These are phyloP conservation scores for Coelastrella sp. DNA, from an alignment of 139 green algal species.

Conservation along the genomic window DNA sequence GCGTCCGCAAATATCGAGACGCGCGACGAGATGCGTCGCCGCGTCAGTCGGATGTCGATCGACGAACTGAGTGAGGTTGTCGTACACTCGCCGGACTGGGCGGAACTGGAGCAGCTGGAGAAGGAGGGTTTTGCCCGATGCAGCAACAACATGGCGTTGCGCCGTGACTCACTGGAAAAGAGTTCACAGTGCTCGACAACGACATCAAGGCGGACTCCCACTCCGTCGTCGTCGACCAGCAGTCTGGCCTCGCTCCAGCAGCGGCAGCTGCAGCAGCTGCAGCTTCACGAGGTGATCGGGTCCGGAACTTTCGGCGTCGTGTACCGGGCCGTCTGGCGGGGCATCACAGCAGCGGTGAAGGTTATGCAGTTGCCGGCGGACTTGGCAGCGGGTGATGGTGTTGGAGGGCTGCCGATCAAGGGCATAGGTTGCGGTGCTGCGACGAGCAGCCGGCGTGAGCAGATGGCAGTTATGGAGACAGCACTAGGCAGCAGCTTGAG, in stretches of 20 bases:
- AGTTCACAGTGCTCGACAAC: not conserved
- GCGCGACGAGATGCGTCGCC: not conserved
- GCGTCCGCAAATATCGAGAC: not conserved
- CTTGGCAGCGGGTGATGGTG: not conserved
- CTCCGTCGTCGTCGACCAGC: not conserved
- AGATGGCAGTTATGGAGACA: slow-evolving; percentile 41
- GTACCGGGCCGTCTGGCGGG: not conserved
- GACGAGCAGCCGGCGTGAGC: slow-evolving; percentile 18
- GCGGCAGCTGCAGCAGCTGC: slow-evolving; percentile 2
- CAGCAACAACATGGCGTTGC: not conserved
- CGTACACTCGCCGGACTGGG: not conserved
- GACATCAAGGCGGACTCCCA: not conserved
- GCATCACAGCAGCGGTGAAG: slow-evolving; percentile 30
- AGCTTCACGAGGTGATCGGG: slow-evolving; percentile 27
- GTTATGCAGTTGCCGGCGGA: slow-evolving; percentile 14
- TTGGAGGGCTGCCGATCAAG: not conserved
- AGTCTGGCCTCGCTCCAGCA: not conserved
- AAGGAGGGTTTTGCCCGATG: not conserved
- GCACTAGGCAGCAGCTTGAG: slow-evolving; percentile 14
- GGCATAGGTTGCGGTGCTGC: not conserved
- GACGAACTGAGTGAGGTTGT: not conserved
- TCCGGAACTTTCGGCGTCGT: not conserved
- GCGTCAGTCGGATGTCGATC: slow-evolving; percentile 10
- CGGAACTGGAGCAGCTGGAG: not conserved
- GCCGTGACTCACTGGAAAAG: not conserved